These are phyloP conservation scores for Candida frijolesensis DNA, from an alignment of 1,139 yeast species.

Conservation along the genomic window DNA sequence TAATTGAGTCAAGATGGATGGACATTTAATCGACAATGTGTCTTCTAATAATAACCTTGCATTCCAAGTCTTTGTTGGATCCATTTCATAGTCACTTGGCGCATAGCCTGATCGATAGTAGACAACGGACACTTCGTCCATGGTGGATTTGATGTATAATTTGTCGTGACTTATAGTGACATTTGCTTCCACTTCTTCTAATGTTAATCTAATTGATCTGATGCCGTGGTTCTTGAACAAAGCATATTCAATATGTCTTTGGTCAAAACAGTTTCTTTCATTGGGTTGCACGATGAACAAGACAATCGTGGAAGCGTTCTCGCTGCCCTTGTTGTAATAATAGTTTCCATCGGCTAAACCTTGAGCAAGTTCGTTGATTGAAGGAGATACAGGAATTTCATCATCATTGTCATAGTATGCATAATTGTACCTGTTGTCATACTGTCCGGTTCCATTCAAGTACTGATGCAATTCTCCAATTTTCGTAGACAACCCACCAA, in stretches of 20 bases:
- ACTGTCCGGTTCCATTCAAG: slow-evolving; percentile 58
- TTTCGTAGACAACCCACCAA: slow-evolving; percentile 85
- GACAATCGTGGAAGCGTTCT: slow-evolving; percentile 49
- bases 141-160: slow-evolving; percentile 53
- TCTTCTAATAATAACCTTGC: slow-evolving; percentile 73
- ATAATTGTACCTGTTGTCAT: slow-evolving; percentile 39
- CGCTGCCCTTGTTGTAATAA: slow-evolving; percentile 41
- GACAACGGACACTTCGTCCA: slow-evolving; percentile 80
- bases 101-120: slow-evolving; percentile 90
- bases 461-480: slow-evolving; percentile 76
- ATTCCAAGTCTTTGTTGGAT: slow-evolving; percentile 65
- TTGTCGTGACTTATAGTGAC: slow-evolving; percentile 46
- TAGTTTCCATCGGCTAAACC: slow-evolving; percentile 72
- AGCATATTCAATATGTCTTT: slow-evolving; percentile 76
- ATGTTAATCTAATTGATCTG: slow-evolving; percentile 63
- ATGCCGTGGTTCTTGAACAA: slow-evolving; percentile 59
- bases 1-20: slow-evolving; percentile 83
- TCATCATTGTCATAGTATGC: slow-evolving; percentile 43
- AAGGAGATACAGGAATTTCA: slow-evolving; percentile 67
- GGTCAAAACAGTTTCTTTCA: slow-evolving; percentile 91
- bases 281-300: slow-evolving; percentile 80
- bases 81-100: slow-evolving; percentile 68
- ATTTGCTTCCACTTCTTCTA: slow-evolving; percentile 55
- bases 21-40: slow-evolving; percentile 85
- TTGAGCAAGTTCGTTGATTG: slow-evolving; percentile 60